These are phyloP conservation scores for Brettanomyces naardenensis DNA, from an alignment of 805 yeast genomes.

Conservation along the genomic window DNA sequence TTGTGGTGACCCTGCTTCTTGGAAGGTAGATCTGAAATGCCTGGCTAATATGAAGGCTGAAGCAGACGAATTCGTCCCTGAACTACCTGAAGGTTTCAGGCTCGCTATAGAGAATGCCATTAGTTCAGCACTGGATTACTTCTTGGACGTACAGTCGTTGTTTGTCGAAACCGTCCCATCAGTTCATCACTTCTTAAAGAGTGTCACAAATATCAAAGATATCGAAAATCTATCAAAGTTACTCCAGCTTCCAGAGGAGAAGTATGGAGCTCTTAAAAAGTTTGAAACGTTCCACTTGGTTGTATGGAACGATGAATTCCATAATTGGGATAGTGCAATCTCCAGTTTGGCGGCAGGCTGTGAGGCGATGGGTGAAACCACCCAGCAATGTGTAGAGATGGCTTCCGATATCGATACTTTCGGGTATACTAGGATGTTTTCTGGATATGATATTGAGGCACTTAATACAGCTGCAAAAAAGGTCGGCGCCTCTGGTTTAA, in stretches of 20 bases:
- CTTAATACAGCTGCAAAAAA: conserved; percentile 6
- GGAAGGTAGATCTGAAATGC: conserved; percentile 47
- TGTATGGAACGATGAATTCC: conserved; percentile 77
- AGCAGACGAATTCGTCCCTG: conserved; percentile 6
- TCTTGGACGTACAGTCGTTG: conserved; percentile 31
- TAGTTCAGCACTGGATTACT: conserved; percentile 29
- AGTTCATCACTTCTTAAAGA: conserved; percentile 2
- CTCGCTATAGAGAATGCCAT: conserved; percentile 21
- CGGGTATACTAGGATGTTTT: conserved; percentile 30
- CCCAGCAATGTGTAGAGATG: background rate
- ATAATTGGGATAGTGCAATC: conserved; percentile 36
- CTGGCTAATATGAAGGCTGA: conserved; percentile 14
- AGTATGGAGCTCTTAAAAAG: conserved; percentile 31
- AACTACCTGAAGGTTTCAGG: conserved; percentile 15
- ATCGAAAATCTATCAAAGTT: conserved; percentile 1
- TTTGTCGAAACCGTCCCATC: conserved; percentile 21
- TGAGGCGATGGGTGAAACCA: conserved; percentile 14
- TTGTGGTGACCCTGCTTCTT: conserved; percentile 66
- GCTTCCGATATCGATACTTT: conserved; percentile 1
- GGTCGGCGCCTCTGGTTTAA: conserved; percentile 33
- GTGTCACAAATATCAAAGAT: conserved; percentile 2
- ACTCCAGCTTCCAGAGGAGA: conserved; percentile 24
- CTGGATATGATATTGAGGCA: conserved; percentile 18
- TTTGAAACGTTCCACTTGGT: conserved; percentile 37
- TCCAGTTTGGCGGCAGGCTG: conserved; percentile 10